Evolutionary conservation across 768 basidiomycete genomes (phyloP).

Genomic region (Russula griseocarnosa): DNA sequence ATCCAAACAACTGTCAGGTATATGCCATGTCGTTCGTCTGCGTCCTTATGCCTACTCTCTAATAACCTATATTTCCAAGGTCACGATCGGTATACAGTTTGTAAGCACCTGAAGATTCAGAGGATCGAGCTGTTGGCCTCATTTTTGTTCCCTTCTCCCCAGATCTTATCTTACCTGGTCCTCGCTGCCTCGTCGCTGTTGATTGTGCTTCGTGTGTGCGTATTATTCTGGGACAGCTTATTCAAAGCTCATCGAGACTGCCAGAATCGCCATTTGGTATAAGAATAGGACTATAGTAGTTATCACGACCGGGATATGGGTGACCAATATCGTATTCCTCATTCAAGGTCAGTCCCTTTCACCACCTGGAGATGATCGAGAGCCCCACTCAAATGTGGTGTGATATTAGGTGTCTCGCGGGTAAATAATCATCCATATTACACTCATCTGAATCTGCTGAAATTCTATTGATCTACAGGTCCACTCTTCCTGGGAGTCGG

Average conservation of each 20-base stretch:
- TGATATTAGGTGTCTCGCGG: neutral
- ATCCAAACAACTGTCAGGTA: slow-evolving; percentile 14
- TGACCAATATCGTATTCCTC: neutral
- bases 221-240: too few relatives aligned
- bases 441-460: neutral
- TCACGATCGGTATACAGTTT: neutral
- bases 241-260: too few relatives aligned
- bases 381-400: too few relatives aligned
- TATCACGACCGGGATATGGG: neutral
- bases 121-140: neutral
- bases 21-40: neutral
- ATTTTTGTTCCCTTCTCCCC: neutral
- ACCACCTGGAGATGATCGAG: neutral
- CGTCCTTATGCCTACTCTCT: neutral
- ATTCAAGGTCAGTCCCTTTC: neutral
- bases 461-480: neutral
- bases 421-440: too few relatives aligned
- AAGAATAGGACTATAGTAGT: too few relatives aligned
- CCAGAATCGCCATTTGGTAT: too few relatives aligned
- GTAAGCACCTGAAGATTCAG: neutral
- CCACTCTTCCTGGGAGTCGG: neutral
- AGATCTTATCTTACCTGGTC: neutral
- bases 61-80: neutral
- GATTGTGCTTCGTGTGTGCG: too few relatives aligned
- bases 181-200: too few relatives aligned